Base-by-base conservation (phyloP, 495 filamentous ascomycete species). In the Cairneyella variabilis region DNA sequence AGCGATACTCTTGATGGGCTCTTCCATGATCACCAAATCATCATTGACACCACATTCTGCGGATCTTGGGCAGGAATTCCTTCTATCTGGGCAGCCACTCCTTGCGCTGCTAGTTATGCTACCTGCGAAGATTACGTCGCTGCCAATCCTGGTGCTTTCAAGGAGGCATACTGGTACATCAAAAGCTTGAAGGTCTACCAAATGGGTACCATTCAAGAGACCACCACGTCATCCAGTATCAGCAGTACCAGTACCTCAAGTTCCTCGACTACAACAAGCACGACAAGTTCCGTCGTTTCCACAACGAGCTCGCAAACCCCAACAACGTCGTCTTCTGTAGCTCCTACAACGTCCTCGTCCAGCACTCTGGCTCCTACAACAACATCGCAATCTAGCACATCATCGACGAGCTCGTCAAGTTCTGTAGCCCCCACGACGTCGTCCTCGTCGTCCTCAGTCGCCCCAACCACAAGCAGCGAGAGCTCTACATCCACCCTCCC, bases 41-140 rank as follows among this genome's bases (percentile, higher is more conserved):
- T 95, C 49, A 82, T 96, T 63, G 80, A 97, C 68, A 87, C 83
- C 0, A 85, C 83, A 1, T 90, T 96, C 70, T 96, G 92, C 68
- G 92, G 92, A 42, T 83, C 88, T 58, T 96, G 88, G 88, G 90
- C 90, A 34, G 25, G 25, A 28, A 17, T 45, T 25, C 3, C 20
- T 30, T 30, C 21, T 1, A 28, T 49, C 22, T 62, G 55, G 55
- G 2, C 48, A 20, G 5, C 9, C 14, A 41, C 44, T 11, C n/a
- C 12, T 38, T 81, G 79, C 63, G 59, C 62, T 27, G 53, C 48
- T 41, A 67, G 68, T 53, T 76, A 71, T 9, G 37, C 68, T 8
- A 80, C 49, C 12, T 89, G 86, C 64, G 55, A 66, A 32, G 66
- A 70, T 21, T 88, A 80, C 55, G 85, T 89, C 37, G 69, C 71